Conservation (phyloP, 805 yeast species). For the Ogataea kodamae region DNA sequence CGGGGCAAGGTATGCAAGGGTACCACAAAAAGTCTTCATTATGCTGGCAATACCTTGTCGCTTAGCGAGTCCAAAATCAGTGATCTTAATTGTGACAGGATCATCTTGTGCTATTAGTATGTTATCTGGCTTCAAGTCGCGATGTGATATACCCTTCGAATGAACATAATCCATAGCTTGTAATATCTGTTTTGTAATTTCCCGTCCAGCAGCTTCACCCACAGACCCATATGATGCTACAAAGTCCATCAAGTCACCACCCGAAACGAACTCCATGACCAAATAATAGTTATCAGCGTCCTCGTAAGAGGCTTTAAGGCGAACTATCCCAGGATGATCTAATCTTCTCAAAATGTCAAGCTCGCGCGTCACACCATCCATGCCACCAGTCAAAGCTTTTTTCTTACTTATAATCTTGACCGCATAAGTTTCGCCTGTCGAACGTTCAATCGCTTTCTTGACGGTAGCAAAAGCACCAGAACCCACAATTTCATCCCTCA, state of each 20-base stretch:
- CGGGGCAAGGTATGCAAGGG: conserved; percentile 95
- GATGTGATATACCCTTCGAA: conserved; percentile 84
- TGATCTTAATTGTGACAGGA: conserved; percentile 86
- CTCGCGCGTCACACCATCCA: conserved; percentile 83
- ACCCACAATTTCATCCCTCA: conserved; percentile 83
- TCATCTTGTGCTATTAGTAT: conserved; percentile 86
- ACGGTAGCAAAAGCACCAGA: conserved; percentile 99
- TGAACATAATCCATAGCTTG: conserved; percentile 87
- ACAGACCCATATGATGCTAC: conserved; percentile 90
- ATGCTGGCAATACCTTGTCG: conserved; percentile 78
- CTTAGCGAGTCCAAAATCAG: conserved; percentile 96
- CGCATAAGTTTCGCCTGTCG: conserved; percentile 83
- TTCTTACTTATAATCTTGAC: conserved; percentile 85
- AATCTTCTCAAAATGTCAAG: conserved; percentile 72
- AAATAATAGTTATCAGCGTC: conserved; percentile 77
- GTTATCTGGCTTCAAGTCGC: conserved; percentile 96
- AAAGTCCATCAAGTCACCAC: conserved; percentile 97
- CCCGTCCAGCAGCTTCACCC: conserved; percentile 87
- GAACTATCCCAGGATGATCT: conserved; percentile 82
- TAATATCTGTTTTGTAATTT: conserved; percentile 78
- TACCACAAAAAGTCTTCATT: conserved; percentile 96
- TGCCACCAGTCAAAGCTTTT: conserved; percentile 70
- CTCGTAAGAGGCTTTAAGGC: conserved; percentile 79
- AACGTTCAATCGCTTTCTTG: conserved; percentile 81
- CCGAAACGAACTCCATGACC: conserved; percentile 94